Evolutionary conservation across 2,329 filamentous ascomycete species (phyloP).

Genomic region (Fusarium sambucinum): DNA sequence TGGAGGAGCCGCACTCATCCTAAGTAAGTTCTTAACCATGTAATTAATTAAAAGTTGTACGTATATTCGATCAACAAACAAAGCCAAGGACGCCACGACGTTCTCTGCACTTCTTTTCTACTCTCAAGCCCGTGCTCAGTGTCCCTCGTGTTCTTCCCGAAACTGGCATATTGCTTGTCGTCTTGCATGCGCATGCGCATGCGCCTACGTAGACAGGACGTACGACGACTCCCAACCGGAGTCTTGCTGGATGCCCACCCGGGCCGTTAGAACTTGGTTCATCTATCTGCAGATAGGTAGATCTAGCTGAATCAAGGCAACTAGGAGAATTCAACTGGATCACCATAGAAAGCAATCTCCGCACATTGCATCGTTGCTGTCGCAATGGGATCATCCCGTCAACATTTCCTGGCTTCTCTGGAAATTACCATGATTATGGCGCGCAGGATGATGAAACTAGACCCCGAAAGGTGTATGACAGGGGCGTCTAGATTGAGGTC

Average conservation of each 20-base stretch:
- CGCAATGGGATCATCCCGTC: constrained; percentile 39
- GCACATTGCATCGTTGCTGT: constrained; percentile 42
- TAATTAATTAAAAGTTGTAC: constrained; percentile 20
- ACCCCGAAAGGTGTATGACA: constrained; percentile 33
- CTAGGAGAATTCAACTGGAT: constrained; percentile 24
- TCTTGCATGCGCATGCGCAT: constrained; percentile 25
- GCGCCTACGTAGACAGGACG: constrained; percentile 24
- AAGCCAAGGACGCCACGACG: constrained; percentile 9
- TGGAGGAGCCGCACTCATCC: constrained; percentile 36
- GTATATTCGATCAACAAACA: constrained; percentile 15
- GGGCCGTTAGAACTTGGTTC: constrained; percentile 42
- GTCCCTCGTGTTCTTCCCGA: constrained; percentile 33
- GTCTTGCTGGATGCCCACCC: constrained; percentile 44
- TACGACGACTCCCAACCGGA: constrained; percentile 35
- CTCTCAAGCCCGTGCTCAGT: constrained; percentile 14
- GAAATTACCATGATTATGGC: constrained; percentile 45
- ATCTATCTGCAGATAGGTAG: constrained; percentile 33
- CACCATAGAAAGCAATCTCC: constrained; percentile 44
- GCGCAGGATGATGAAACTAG: constrained; percentile 43
- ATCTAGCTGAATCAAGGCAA: constrained; percentile 35
- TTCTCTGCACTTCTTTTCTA: constrained; percentile 1
- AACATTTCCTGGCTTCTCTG: constrained; percentile 32
- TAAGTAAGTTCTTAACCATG: constrained; percentile 5
- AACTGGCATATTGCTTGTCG: constrained; percentile 11
- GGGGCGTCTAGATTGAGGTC: constrained; percentile 33